phyloP scores from a whole-genome alignment of 2,329 filamentous ascomycete genomes.

The Hirsutella rhossiliensis region DNA sequence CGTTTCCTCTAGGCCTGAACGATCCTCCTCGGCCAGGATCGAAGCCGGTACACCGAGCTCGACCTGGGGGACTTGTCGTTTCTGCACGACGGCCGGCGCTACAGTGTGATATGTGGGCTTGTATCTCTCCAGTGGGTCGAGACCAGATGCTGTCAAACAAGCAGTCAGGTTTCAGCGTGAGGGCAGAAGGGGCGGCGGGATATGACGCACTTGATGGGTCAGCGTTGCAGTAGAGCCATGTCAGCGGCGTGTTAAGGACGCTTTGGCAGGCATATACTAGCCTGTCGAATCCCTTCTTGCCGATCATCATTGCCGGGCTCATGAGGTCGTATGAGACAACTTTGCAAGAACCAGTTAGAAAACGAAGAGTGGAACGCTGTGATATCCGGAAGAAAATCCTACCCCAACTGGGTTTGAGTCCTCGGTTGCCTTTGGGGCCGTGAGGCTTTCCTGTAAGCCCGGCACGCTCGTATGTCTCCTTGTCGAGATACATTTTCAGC shows the following conservation, averaged over 20 bases:
- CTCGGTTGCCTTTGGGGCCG: constrained; percentile 43
- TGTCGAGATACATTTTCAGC: constrained; percentile 67
- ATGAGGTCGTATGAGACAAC: constrained; percentile 69
- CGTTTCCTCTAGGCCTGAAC: constrained; percentile 47
- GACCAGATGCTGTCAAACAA: constrained; percentile 24
- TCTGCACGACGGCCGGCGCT: constrained; percentile 7
- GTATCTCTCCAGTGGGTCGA: constrained; percentile 35
- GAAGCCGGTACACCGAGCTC: constrained; percentile 12
- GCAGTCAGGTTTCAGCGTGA: neutral
- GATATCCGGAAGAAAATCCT: constrained; percentile 18
- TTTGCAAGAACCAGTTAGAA: constrained; percentile 19
- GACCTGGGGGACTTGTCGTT: constrained; percentile 10
- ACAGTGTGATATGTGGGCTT: constrained; percentile 30
- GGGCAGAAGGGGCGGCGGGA: neutral
- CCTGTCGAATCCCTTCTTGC: constrained; percentile 73
- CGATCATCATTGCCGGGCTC: constrained; percentile 63
- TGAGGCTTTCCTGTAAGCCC: constrained; percentile 65
- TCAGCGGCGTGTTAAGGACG: constrained; percentile 53
- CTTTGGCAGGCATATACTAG: constrained; percentile 69
- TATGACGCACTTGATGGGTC: constrained; percentile 15
- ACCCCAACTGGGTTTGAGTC: constrained; percentile 63
- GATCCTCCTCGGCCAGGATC: constrained; percentile 21
- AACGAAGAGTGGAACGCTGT: neutral
- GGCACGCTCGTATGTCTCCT: constrained; percentile 68
- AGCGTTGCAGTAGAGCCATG: constrained; percentile 70